Percentiles rank a stretch among this genome's conserved stretches.
These are phyloP conservation scores for Phaeodactylum tricornutum DNA, from an alignment of 108 stramenopile species.

Conservation along the genomic window DNA sequence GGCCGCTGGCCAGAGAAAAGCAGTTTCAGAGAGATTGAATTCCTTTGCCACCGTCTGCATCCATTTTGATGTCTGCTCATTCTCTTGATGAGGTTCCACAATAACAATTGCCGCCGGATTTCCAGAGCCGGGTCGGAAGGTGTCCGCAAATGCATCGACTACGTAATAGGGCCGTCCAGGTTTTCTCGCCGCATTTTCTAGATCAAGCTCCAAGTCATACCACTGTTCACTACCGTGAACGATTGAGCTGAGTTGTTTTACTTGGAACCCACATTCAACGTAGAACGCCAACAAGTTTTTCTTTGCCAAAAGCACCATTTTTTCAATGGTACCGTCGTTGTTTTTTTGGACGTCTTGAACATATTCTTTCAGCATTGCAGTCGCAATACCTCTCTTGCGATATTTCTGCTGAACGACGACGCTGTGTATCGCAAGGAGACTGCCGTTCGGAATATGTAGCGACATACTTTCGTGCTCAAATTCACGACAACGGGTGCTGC, in stretches of 20 bases:
- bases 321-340: constrained; percentile 28
- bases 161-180: constrained; percentile 33
- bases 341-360: constrained; percentile 24
- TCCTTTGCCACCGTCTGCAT: constrained; percentile 86
- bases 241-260: constrained; percentile 37
- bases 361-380: constrained; percentile 58
- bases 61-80: constrained; percentile 39
- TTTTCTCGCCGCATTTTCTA: constrained; percentile 1
- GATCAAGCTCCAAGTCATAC: constrained; percentile 61
- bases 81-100: constrained; percentile 21
- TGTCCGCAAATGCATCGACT: constrained; percentile 78
- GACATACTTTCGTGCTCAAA: constrained; percentile 56
- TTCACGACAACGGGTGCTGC: constrained; percentile 59
- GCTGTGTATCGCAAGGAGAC: constrained; percentile 79
- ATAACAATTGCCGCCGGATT: constrained; percentile 96
- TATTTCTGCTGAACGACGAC: constrained; percentile 62
- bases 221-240: constrained; percentile 58
- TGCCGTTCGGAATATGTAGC: constrained; percentile 61
- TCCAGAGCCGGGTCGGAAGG: constrained; percentile 59
- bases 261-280: constrained; percentile 64
- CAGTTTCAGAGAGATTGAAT: constrained; percentile 92
- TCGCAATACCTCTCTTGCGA: constrained; percentile 44
- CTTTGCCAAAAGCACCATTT: constrained; percentile 64
- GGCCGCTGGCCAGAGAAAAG: constrained; percentile 56
- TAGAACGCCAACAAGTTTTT: constrained; percentile 65